Percentiles rank a stretch among this genome's conserved stretches.
Conservation (phyloP, 139 green algal species). For the Chlamydomonas sp. region DNA sequence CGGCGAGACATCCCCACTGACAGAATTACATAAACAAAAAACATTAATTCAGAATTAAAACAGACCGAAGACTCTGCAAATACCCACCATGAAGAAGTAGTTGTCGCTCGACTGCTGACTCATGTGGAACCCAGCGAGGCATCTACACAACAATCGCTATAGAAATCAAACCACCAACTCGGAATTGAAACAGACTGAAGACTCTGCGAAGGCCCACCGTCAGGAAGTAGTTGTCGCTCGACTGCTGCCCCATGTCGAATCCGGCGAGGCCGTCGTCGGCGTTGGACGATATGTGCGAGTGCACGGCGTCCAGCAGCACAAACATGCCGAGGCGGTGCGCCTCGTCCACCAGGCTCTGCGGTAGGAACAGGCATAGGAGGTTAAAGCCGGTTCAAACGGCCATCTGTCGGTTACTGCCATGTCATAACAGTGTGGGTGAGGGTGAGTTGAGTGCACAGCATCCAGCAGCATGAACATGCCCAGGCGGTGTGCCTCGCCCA, state of each 20-base stretch:
- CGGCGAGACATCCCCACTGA: too few species aligned
- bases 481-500: constrained; percentile 83
- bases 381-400: neutral
- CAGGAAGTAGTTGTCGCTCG: constrained; percentile 61
- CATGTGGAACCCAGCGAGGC: too few species aligned
- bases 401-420: neutral
- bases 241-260: constrained; percentile 74
- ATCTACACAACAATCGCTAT: too few species aligned
- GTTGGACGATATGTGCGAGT: constrained; percentile 85
- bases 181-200: too few species aligned
- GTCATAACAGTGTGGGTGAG: neutral
- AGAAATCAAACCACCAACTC: too few species aligned
- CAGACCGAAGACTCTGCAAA: too few species aligned
- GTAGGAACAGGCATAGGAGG: too few species aligned
- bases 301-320: constrained; percentile 91
- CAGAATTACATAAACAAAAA: too few species aligned
- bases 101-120: too few species aligned
- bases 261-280: constrained; percentile 79
- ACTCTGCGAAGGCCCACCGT: constrained; percentile 8
- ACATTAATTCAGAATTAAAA: too few species aligned
- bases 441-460: constrained; percentile 73
- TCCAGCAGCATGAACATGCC: constrained; percentile 88
- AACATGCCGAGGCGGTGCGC: constrained; percentile 81
- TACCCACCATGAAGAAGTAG: too few species aligned
- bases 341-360: constrained; percentile 72